Conservation (phyloP, 345 rosid genomes). For the Eucalyptus pauciflora region DNA sequence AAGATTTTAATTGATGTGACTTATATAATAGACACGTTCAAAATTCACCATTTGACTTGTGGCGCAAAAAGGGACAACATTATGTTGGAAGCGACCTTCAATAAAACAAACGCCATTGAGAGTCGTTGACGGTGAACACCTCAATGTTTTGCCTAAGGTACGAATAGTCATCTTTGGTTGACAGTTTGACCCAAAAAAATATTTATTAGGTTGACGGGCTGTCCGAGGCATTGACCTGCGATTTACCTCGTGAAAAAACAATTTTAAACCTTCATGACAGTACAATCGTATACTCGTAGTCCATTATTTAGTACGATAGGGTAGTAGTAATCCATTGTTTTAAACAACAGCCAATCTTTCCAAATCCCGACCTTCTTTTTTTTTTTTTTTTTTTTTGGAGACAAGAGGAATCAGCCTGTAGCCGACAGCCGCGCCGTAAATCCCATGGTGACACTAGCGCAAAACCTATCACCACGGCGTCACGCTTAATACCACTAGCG, state of each 20-base stretch:
- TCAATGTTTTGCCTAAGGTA: neutral
- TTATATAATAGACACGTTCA: no score
- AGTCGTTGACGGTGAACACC: neutral
- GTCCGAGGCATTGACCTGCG: neutral
- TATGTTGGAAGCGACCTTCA: neutral
- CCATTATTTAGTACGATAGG: no score
- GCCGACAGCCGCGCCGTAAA: no score
- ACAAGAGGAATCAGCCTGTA: accelerated
- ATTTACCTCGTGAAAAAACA: neutral
- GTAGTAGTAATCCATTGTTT: neutral
- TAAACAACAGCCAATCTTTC: neutral
- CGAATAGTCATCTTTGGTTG: neutral
- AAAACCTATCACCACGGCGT: no score
- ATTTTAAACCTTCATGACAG: neutral
- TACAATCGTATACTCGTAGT: neutral
- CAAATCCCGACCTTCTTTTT: neutral
- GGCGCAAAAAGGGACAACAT: neutral
- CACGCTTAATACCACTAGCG: no score
- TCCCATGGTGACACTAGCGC: no score
- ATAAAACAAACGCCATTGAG: neutral
- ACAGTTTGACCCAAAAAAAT: neutral
- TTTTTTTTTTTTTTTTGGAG: no score
- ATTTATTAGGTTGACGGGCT: neutral
- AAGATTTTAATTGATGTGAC: no score
- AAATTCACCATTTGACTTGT: no score